A percentile compares a stretch with the other conserved stretches of the same genome.
These are phyloP conservation scores for Penicillium psychrosexuale DNA, from an alignment of 2,329 filamentous ascomycete species.

Conservation along the genomic window DNA sequence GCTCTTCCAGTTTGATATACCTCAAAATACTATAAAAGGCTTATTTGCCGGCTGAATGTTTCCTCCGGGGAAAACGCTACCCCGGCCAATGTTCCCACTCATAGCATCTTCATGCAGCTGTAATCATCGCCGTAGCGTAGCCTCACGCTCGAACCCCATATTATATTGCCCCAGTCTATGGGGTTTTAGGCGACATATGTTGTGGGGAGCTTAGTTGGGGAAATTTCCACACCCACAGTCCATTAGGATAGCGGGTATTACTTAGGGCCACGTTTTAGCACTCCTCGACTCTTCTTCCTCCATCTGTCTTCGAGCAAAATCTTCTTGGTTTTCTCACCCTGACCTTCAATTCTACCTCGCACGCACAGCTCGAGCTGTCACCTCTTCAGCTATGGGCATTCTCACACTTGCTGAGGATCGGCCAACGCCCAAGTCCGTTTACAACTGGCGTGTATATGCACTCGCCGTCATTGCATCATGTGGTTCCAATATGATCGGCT, in stretches of 20 bases:
- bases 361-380: slow-evolving; percentile 7
- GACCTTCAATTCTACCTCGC: not conserved
- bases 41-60: slow-evolving; percentile 29
- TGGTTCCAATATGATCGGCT: slow-evolving; percentile 58
- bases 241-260: slow-evolving; percentile 16
- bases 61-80: slow-evolving; percentile 33
- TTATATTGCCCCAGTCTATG: slow-evolving; percentile 30
- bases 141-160: slow-evolving; percentile 24
- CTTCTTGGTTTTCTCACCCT: not conserved
- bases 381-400: slow-evolving; percentile 29
- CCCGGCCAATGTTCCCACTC: slow-evolving; percentile 25
- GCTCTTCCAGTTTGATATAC: slow-evolving; percentile 15
- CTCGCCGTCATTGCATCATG: slow-evolving; percentile 54
- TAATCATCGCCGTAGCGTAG: slow-evolving; percentile 20
- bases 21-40: not conserved
- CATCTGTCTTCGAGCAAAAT: slow-evolving; percentile 7
- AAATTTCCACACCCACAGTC: slow-evolving; percentile 19
- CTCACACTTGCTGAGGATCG: slow-evolving; percentile 43
- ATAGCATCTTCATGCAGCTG: slow-evolving; percentile 11
- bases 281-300: slow-evolving; percentile 4
- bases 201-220: slow-evolving; percentile 29
- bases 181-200: slow-evolving; percentile 22
- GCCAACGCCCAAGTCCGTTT: slow-evolving; percentile 55
- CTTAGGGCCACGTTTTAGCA: slow-evolving; percentile 19
- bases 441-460: slow-evolving; percentile 59